Conservation (phyloP, 441 rosid species). For the Arabidopsis hybrid region DNA sequence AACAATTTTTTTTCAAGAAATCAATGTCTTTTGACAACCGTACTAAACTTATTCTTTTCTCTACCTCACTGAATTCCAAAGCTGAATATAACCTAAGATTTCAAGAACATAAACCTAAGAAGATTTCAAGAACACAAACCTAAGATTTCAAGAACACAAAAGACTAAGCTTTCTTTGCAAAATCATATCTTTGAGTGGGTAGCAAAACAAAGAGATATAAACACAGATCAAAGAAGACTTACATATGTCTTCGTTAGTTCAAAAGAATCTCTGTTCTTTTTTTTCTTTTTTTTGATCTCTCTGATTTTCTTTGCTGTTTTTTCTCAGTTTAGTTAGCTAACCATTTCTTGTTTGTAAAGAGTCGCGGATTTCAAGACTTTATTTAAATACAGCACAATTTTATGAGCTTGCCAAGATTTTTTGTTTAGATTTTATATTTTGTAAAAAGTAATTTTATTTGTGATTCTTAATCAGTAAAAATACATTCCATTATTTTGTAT, state of each 20-base stretch:
- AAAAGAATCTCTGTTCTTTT: not conserved
- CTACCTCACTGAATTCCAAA: not conserved
- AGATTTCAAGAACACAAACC: not conserved
- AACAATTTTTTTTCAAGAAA: constrained; percentile 11
- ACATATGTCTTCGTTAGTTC: not conserved
- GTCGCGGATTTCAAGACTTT: not conserved
- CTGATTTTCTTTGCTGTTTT: not conserved
- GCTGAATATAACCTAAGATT: not conserved
- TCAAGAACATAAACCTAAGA: no score
- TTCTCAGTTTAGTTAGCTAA: not conserved
- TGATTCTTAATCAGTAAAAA: no score
- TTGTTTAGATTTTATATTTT: no score
- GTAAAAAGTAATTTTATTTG: no score
- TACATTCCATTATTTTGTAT: not conserved
- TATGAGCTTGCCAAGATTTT: not conserved
- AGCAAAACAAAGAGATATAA: not conserved
- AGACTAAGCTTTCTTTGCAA: not conserved
- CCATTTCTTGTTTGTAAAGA: not conserved
- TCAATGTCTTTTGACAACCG: not conserved
- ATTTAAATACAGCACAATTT: not conserved
- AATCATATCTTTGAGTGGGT: not conserved
- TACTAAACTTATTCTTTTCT: not conserved
- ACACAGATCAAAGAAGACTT: not conserved
- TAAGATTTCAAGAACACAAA: not conserved
- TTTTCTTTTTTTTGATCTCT: not conserved